Evolutionary conservation across 441 rosid species (phyloP).

Genomic region (Manihot esculenta): DNA sequence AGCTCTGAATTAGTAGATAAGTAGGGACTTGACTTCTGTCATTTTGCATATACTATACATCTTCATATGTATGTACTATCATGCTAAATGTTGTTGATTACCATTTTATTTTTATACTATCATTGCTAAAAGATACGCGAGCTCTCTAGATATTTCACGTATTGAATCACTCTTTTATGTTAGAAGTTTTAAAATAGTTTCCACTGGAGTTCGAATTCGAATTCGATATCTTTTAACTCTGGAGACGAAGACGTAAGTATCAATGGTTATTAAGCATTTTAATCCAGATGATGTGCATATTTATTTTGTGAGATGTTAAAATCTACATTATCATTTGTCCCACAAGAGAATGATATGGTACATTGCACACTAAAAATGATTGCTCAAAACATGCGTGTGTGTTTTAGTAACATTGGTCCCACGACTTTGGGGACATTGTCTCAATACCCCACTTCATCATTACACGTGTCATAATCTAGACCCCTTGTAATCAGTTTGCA

Average conservation of each 20-base stretch:
- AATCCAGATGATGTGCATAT: too few species aligned
- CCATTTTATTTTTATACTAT: background rate
- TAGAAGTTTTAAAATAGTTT: too few species aligned
- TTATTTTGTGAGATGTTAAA: background rate
- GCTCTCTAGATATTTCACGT: too few species aligned
- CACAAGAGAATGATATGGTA: conserved; percentile 17
- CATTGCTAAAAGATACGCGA: too few species aligned
- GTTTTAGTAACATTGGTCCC: conserved; percentile 18
- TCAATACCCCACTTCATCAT: background rate
- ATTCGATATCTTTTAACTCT: too few species aligned
- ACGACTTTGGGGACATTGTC: conserved; percentile 6
- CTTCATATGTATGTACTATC: background rate
- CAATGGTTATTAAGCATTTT: too few species aligned
- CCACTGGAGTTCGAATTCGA: too few species aligned
- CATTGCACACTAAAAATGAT: conserved; percentile 34
- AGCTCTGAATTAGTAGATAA: background rate
- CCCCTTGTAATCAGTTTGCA: background rate
- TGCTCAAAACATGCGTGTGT: conserved; percentile 23
- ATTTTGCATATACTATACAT: background rate
- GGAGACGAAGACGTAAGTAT: too few species aligned
- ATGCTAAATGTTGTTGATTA: background rate
- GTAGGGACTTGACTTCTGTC: background rate
- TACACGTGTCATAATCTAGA: conserved; percentile 27
- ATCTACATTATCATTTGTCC: background rate
- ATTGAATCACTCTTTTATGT: too few species aligned